A percentile compares a stretch with the other conserved stretches of the same genome.
Evolutionary conservation across 148 eudicot species (phyloP).

Genomic region (Dianthus caryophyllus): DNA sequence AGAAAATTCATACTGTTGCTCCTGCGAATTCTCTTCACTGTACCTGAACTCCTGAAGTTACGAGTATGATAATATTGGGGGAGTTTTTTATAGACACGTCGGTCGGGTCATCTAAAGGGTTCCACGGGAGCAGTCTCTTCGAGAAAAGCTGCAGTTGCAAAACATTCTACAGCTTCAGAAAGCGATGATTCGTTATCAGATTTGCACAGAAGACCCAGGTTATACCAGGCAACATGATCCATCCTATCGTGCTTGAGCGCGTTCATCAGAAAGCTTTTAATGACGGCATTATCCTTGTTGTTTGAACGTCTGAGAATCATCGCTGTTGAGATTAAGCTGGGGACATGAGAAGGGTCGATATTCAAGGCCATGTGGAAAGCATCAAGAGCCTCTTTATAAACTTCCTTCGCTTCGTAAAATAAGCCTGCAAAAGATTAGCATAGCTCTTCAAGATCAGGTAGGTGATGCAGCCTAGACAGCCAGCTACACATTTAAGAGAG

Average conservation of each 20-base stretch:
- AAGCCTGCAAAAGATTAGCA: conserved; percentile 42
- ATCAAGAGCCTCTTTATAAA: conserved; percentile 52
- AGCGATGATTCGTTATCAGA: conserved; percentile 34
- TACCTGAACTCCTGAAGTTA: neutral
- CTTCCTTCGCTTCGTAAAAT: conserved; percentile 65
- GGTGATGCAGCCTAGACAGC: conserved; percentile 3
- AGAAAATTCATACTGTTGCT: neutral
- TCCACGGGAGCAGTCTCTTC: conserved; percentile 76
- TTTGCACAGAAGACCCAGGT: conserved; percentile 66
- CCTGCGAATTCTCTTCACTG: neutral
- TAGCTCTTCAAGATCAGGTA: neutral
- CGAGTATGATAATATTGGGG: neutral
- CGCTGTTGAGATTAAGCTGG: conserved; percentile 69
- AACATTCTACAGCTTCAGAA: conserved; percentile 73
- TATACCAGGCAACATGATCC: conserved; percentile 70
- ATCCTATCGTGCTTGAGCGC: conserved; percentile 62
- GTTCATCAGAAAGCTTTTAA: conserved; percentile 58
- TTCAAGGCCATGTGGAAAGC: conserved; percentile 55
- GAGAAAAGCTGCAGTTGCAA: conserved; percentile 63
- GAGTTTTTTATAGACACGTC: neutral
- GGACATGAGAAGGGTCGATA: conserved; percentile 58
- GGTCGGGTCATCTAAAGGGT: conserved; percentile 57
- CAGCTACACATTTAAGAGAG: neutral
- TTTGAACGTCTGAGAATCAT: conserved; percentile 42
- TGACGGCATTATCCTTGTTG: conserved; percentile 28